phyloP scores from a whole-genome alignment of 1,284 basidiomycete species.

The Cerioporus squamosus region DNA sequence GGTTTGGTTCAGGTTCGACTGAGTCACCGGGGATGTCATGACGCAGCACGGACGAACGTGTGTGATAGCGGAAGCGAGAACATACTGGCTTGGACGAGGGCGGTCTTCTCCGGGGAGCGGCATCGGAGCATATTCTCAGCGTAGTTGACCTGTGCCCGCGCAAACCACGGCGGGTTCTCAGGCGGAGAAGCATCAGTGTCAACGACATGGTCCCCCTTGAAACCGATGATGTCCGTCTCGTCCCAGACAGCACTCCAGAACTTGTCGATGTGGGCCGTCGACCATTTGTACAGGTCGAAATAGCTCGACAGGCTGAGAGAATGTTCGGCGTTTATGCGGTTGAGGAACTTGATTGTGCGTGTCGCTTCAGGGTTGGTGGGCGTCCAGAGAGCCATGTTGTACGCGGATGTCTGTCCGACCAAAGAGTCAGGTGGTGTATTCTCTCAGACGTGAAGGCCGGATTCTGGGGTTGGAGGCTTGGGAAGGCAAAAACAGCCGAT shows the following conservation, averaged over 20 bases:
- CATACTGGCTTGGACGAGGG: conserved; percentile 77
- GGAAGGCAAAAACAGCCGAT: background rate
- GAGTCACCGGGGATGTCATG: background rate
- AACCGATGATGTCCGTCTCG: conserved; percentile 65
- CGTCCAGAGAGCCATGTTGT: conserved; percentile 45
- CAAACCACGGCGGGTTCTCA: conserved; percentile 83
- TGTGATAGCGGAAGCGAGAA: conserved; percentile 11
- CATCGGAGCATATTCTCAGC: conserved; percentile 84
- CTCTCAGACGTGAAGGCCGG: background rate
- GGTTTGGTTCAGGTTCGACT: conserved; percentile 66
- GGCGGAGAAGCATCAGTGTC: conserved; percentile 61
- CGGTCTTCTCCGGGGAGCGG: conserved; percentile 62
- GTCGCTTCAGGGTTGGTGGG: conserved; percentile 54
- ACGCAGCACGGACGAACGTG: conserved; percentile 21
- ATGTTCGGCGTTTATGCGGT: conserved; percentile 58
- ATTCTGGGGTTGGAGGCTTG: too few relatives aligned
- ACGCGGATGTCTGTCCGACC: conserved; percentile 8
- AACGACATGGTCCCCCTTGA: conserved; percentile 64
- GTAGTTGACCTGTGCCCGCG: conserved; percentile 76
- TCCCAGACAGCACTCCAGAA: conserved; percentile 89
- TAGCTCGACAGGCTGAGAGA: conserved; percentile 59
- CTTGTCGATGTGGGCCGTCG: conserved; percentile 57
- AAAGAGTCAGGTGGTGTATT: conserved; percentile 10
- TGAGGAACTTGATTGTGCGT: conserved; percentile 60
- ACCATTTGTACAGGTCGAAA: conserved; percentile 76